Evolutionary conservation across 2,329 filamentous ascomycete species (phyloP).

Genomic region (Cercospora berteroae): DNA sequence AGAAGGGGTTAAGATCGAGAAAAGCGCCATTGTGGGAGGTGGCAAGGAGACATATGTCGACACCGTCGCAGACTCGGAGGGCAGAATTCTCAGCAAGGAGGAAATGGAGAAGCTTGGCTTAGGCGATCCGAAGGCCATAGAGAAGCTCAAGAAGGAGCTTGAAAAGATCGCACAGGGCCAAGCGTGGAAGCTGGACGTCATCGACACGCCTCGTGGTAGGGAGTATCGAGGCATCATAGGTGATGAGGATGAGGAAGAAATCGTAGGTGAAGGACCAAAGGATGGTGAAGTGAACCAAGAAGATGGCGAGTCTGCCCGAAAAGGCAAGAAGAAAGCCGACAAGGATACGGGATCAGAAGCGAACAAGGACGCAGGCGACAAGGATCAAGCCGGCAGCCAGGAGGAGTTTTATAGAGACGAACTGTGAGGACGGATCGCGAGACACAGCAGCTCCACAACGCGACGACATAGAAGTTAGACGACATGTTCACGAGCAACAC

Average conservation of each 20-base stretch:
- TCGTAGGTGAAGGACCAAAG: constrained; percentile 1
- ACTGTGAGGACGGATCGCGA: background rate
- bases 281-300: constrained; percentile 24
- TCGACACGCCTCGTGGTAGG: constrained; percentile 64
- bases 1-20: constrained; percentile 58
- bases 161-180: constrained; percentile 67
- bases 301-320: constrained; percentile 20
- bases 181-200: constrained; percentile 77
- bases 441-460: background rate
- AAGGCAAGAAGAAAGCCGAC: constrained; percentile 25
- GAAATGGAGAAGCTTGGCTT: constrained; percentile 60
- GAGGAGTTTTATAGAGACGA: constrained; percentile 33
- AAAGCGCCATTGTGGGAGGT: constrained; percentile 48
- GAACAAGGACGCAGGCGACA: constrained; percentile 4
- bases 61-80: constrained; percentile 58
- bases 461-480: background rate
- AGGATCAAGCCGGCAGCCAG: constrained; percentile 24
- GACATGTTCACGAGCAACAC: background rate
- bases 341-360: constrained; percentile 16
- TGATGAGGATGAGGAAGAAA: constrained; percentile 33
- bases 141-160: constrained; percentile 66
- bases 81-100: constrained; percentile 39
- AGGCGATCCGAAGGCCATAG: constrained; percentile 68
- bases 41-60: constrained; percentile 56
- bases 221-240: constrained; percentile 72